Percentiles rank a stretch among this genome's conserved stretches.
Conservation (phyloP, 768 basidiomycete genomes). For the Lyophyllum semitale region DNA sequence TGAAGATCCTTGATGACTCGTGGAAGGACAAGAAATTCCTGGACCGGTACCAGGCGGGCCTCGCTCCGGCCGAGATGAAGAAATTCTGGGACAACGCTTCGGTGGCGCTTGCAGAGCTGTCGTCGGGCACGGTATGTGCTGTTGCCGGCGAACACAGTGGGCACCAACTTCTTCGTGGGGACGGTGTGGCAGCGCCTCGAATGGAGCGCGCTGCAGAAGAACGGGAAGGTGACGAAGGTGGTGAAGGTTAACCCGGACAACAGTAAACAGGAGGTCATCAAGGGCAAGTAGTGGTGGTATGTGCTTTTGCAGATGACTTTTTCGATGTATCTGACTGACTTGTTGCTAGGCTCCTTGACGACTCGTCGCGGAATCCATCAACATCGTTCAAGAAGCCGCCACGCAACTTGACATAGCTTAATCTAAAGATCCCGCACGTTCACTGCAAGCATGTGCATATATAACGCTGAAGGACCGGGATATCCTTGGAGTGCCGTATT, state of each 20-base stretch:
- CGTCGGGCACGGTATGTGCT: slow-evolving; percentile 8
- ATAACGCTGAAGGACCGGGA: too few species aligned
- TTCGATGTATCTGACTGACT: too few species aligned
- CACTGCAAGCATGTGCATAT: too few species aligned
- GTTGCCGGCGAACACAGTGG: slow-evolving; percentile 4
- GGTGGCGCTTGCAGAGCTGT: slow-evolving; percentile 7
- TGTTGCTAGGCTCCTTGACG: too few species aligned
- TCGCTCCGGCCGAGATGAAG: neutral
- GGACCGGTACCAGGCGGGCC: neutral
- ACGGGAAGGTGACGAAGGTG: slow-evolving; percentile 4
- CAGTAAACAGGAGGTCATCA: slow-evolving; percentile 2
- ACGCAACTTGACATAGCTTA: too few species aligned
- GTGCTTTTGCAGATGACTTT: too few species aligned
- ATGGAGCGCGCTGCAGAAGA: slow-evolving; percentile 9
- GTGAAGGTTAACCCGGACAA: slow-evolving; percentile 9
- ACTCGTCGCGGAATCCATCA: too few species aligned
- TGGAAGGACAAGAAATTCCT: slow-evolving; percentile 6
- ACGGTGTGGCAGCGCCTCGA: slow-evolving; percentile 12
- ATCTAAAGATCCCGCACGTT: too few species aligned
- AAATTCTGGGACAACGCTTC: slow-evolving; percentile 15
- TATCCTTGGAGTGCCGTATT: too few species aligned
- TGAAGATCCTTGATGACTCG: slow-evolving; percentile 8
- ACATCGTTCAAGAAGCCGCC: too few species aligned
- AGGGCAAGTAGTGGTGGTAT: too few species aligned
- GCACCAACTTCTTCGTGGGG: neutral